These are phyloP conservation scores for Magnolia officinalis DNA, from an alignment of 164 flowering plant species.

Conservation along the genomic window DNA sequence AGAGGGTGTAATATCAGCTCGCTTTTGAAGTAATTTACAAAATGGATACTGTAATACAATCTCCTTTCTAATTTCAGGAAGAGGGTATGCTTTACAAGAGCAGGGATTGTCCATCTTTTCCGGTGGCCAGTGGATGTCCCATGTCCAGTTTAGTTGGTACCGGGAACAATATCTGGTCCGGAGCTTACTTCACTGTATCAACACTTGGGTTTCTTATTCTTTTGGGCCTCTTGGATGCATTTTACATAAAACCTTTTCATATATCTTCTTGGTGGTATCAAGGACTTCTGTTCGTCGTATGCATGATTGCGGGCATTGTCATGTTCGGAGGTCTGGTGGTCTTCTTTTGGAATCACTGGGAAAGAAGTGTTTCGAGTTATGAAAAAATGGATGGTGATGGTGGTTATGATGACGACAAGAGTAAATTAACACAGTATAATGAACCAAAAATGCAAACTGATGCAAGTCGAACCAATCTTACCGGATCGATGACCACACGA, in stretches of 20 bases:
- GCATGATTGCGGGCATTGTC: constrained; percentile 62
- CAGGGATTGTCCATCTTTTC: constrained; percentile 24
- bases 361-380: constrained; percentile 23
- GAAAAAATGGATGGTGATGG: constrained; percentile 17
- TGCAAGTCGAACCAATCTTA: constrained; percentile 19
- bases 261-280: constrained; percentile 65
- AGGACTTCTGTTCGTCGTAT: constrained; percentile 58
- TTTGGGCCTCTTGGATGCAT: constrained; percentile 38
- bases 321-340: constrained; percentile 73
- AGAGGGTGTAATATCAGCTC: not conserved
- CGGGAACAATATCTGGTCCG: constrained; percentile 69
- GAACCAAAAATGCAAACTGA: constrained; percentile 9
- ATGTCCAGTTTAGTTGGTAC: constrained; percentile 89
- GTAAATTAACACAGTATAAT: constrained; percentile 8
- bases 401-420: constrained; percentile 3
- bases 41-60: not conserved
- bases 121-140: constrained; percentile 27
- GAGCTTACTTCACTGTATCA: constrained; percentile 51
- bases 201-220: constrained; percentile 55
- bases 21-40: not conserved
- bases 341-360: constrained; percentile 68
- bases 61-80: constrained; percentile 47
- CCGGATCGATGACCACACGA: constrained; percentile 21
- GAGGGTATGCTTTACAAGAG: constrained; percentile 40
- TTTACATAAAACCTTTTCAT: constrained; percentile 50